These are phyloP conservation scores for Pyrenochaeta sp. DNA, from an alignment of 2,329 filamentous ascomycete genomes.

Conservation along the genomic window DNA sequence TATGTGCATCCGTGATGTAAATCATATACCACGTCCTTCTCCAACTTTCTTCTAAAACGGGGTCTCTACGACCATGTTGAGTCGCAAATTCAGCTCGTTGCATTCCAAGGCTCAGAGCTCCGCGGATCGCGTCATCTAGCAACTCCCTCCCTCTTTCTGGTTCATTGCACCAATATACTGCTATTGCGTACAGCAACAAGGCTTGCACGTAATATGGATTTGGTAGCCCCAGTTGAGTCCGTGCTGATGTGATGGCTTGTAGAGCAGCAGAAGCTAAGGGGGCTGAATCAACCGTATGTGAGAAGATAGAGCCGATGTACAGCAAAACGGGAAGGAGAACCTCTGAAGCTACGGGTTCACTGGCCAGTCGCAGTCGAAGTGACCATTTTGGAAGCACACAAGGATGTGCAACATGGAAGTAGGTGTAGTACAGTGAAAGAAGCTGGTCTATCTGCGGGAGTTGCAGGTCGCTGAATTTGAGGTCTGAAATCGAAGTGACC, in stretches of 20 bases:
- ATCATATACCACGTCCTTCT: constrained; percentile 87
- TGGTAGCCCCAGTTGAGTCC: constrained; percentile 6
- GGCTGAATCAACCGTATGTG: constrained; percentile 49
- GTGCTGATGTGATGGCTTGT: constrained; percentile 13
- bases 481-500: constrained; percentile 2
- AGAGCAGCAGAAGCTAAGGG: constrained; percentile 40
- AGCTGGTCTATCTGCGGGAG: constrained; percentile 21
- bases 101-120: constrained; percentile 80
- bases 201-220: constrained; percentile 71
- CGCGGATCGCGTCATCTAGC: constrained; percentile 70
- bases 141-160: constrained; percentile 70
- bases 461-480: not conserved
- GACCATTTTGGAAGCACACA: constrained; percentile 27
- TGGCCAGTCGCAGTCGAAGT: constrained; percentile 9
- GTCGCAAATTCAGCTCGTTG: constrained; percentile 71
- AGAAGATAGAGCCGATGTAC: constrained; percentile 62
- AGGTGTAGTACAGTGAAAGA: constrained; percentile 23
- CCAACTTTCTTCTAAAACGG: constrained; percentile 78
- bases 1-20: constrained; percentile 78
- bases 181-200: constrained; percentile 75
- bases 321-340: constrained; percentile 55
- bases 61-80: constrained; percentile 66
- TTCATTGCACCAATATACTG: constrained; percentile 75
- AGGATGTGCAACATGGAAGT: constrained; percentile 29
- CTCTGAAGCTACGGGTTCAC: constrained; percentile 6